phyloP scores from a whole-genome alignment of 2,329 filamentous ascomycete species.

The Aspergillus aculeatinus region DNA sequence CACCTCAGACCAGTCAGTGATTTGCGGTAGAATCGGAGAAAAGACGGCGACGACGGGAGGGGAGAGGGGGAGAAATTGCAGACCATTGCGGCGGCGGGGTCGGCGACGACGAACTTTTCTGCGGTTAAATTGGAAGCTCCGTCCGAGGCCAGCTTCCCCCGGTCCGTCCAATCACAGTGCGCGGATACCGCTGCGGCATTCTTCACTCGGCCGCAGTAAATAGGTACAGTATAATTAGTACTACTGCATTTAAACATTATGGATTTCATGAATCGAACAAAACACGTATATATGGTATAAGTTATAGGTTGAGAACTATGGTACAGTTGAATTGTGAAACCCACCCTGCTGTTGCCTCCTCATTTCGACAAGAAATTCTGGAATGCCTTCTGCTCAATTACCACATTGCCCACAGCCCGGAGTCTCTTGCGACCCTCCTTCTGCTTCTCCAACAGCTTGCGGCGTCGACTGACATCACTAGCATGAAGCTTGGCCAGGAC shows the following conservation, averaged over 20 bases:
- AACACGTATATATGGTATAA: not conserved
- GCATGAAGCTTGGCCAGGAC: conserved; percentile 92
- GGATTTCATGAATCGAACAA: not conserved
- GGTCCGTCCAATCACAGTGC: conserved; percentile 21
- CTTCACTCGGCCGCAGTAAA: not conserved
- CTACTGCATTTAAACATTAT: not conserved
- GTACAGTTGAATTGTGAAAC: not conserved
- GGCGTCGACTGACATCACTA: conserved; percentile 75
- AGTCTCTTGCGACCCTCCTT: conserved; percentile 92
- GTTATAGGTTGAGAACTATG: conserved; percentile 4
- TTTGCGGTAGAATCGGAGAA: not conserved
- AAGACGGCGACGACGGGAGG: conserved; percentile 3
- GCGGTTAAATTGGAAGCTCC: conserved; percentile 16
- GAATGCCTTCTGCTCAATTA: conserved; percentile 95
- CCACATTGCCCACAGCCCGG: conserved; percentile 74
- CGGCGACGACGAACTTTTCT: conserved; percentile 30
- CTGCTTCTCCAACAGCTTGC: conserved; percentile 92
- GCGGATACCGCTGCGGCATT: not conserved
- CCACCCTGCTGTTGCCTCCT: not conserved
- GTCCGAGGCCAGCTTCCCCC: conserved; percentile 9
- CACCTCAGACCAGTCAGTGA: not conserved
- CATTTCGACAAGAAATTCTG: conserved; percentile 88
- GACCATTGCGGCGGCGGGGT: conserved; percentile 24
- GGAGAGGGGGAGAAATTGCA: conserved; percentile 18
- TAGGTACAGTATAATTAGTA: not conserved